Evolutionary conservation across 495 filamentous ascomycete species (phyloP).

Genomic region (Elasticomyces elasticus): DNA sequence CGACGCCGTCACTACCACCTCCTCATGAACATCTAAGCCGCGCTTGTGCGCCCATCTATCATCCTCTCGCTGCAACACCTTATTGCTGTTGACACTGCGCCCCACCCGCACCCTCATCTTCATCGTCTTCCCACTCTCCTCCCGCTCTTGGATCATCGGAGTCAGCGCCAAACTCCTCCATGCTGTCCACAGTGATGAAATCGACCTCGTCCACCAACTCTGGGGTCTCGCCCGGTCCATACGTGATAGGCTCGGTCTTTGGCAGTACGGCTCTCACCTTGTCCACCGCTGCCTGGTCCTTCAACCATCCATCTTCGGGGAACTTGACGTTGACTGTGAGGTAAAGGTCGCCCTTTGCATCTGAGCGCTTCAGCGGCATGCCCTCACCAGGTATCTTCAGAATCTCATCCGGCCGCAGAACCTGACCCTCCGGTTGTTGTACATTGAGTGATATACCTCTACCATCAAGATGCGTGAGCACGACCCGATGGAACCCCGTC

Average conservation of each 20-base stretch:
- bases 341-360: conserved; percentile 77
- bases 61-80: neutral
- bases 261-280: conserved; percentile 68
- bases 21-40: neutral
- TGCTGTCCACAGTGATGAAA: conserved; percentile 66
- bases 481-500: conserved; percentile 79
- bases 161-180: conserved; percentile 64
- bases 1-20: conserved; percentile 6
- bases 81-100: conserved; percentile 84
- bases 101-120: conserved; percentile 41
- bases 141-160: conserved; percentile 59
- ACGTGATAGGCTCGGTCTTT: conserved; percentile 30
- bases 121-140: conserved; percentile 75
- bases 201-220: conserved; percentile 79
- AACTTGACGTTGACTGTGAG: conserved; percentile 79
- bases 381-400: conserved; percentile 81
- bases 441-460: conserved; percentile 76
- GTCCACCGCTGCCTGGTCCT: conserved; percentile 53
- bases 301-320: conserved; percentile 74
- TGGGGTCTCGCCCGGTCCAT: conserved; percentile 45
- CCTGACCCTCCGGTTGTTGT: conserved; percentile 54
- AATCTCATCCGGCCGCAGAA: conserved; percentile 70
- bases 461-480: conserved; percentile 87
- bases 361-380: conserved; percentile 83
- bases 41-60: neutral